Evolutionary conservation across 257 asterid species (phyloP), one percentile per base, ranked within the genome.

Genomic region (Eucommia ulmoides): DNA sequence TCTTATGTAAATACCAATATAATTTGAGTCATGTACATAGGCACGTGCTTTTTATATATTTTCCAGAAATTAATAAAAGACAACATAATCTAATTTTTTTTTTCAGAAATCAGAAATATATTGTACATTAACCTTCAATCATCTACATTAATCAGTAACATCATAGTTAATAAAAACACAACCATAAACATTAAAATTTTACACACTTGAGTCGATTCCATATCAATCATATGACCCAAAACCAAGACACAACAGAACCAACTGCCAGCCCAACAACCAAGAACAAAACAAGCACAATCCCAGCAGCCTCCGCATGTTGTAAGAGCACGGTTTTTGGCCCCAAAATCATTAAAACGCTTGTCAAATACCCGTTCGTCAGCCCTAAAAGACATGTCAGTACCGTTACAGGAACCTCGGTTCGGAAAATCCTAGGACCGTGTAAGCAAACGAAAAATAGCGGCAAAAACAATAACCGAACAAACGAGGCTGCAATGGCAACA

Each of bases 221-320:
- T n/a, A 53, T 17, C 38, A 61, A 24, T 45, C 70, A 83, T 29
- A 88, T 70, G 58, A 85, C 81, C 98, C 98, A 89, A 55, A 89
- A 72, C 98, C 93, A 89, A 11, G 98, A 85, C 3, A 81, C 74
- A 41, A 85, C 51, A 17, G 94, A 89, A 45, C 98, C 96, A 46
- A 64, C 53, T 14, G 93, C 86, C 66, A 78, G 64, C 58, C 96
- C 94, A 23, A 66, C 33, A 22, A 83, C 70, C 45, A 78, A 65
- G 72, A 78, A 85, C 70, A 89, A 48, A 22, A 74, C 94, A 7
- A 85, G 64, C 60, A 79, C 81, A 12, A 72, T 78, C 67, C 98
- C 98, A 18, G 93, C 94, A 46, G 81, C 71, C 72, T 89, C 96
- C 0, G 94, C 80, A 44, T 78, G 85, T 33, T 78, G 92, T 64